A percentile compares a stretch with the other conserved stretches of the same genome.
Evolutionary conservation across 805 yeast species (phyloP).

Genomic region (Schwanniomyces polymorphus): DNA sequence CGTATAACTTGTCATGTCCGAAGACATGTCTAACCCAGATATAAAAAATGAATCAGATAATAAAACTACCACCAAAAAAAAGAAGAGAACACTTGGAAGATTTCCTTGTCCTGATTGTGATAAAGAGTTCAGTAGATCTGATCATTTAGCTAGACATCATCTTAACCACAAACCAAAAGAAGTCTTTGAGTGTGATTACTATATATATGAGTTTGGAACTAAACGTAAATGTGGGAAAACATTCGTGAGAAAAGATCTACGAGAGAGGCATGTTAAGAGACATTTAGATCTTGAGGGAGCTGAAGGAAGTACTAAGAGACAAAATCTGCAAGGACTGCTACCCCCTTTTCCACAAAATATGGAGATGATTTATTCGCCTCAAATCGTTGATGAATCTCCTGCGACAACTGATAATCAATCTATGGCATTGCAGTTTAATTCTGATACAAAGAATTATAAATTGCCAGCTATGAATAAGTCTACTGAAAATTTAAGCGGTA

Average conservation of each 20-base stretch:
- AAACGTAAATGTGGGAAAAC: slow-evolving; percentile 54
- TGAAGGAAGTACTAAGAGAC: not conserved
- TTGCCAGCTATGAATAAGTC: not conserved
- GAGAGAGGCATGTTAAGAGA: slow-evolving; percentile 37
- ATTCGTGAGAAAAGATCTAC: slow-evolving; percentile 62
- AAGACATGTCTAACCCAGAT: not conserved
- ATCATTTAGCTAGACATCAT: slow-evolving; percentile 64
- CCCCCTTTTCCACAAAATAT: slow-evolving; percentile 9
- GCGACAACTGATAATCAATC: not conserved
- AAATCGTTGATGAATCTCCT: not conserved
- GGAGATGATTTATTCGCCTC: not conserved
- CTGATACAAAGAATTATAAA: not conserved
- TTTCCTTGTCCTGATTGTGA: slow-evolving; percentile 46
- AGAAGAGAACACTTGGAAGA: slow-evolving; percentile 28
- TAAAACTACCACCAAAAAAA: slow-evolving; percentile 10
- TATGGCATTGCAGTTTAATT: not conserved
- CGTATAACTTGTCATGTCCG: not conserved
- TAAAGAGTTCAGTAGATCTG: slow-evolving; percentile 59
- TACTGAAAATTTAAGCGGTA: not conserved
- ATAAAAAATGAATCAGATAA: not conserved
- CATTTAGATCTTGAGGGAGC: slow-evolving; percentile 15
- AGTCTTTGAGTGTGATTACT: slow-evolving; percentile 56
- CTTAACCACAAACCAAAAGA: slow-evolving; percentile 57
- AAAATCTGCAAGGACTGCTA: not conserved
- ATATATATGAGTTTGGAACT: slow-evolving; percentile 38